Conservation (phyloP, 306 rosid species). For the Carpinus fangiana region DNA sequence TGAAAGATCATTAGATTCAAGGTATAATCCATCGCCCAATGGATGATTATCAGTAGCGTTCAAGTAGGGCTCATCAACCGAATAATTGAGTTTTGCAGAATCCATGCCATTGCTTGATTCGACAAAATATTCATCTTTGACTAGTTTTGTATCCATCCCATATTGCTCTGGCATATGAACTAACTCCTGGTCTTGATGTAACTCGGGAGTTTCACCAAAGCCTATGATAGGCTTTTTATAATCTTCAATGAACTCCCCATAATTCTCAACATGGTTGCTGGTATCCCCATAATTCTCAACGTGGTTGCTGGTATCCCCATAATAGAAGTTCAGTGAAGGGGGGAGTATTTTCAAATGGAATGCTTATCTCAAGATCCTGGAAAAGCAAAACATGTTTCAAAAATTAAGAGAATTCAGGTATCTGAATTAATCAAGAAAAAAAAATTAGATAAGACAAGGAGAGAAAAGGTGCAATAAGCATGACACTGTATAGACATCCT, state of each 20-base stretch:
- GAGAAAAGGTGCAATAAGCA: background rate
- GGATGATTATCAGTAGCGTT: slow-evolving; percentile 34
- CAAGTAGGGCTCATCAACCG: slow-evolving; percentile 30
- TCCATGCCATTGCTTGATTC: slow-evolving; percentile 32
- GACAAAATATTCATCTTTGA: slow-evolving; percentile 41
- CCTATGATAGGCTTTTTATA: slow-evolving; percentile 42
- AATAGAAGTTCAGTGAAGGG: slow-evolving; percentile 37
- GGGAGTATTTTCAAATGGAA: slow-evolving; percentile 31
- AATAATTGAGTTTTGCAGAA: slow-evolving; percentile 25
- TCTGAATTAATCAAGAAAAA: background rate
- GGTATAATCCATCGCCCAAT: slow-evolving; percentile 43
- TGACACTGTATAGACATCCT: background rate
- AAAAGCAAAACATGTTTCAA: slow-evolving; percentile 6
- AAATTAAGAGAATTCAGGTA: background rate
- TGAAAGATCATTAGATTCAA: slow-evolving; percentile 71
- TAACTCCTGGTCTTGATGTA: slow-evolving; percentile 23
- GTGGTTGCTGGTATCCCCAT: slow-evolving; percentile 67
- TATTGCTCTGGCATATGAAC: slow-evolving; percentile 35
- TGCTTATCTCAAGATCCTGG: slow-evolving; percentile 43
- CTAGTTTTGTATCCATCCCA: slow-evolving; percentile 28
- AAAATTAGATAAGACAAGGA: background rate
- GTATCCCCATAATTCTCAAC: slow-evolving; percentile 52
- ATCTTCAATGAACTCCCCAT: slow-evolving; percentile 36
- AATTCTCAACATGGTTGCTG: slow-evolving; percentile 49
- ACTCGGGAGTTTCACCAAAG: slow-evolving; percentile 31